Base-by-base conservation (phyloP, 805 yeast genomes). In the Myxozyma lipomycoides region DNA sequence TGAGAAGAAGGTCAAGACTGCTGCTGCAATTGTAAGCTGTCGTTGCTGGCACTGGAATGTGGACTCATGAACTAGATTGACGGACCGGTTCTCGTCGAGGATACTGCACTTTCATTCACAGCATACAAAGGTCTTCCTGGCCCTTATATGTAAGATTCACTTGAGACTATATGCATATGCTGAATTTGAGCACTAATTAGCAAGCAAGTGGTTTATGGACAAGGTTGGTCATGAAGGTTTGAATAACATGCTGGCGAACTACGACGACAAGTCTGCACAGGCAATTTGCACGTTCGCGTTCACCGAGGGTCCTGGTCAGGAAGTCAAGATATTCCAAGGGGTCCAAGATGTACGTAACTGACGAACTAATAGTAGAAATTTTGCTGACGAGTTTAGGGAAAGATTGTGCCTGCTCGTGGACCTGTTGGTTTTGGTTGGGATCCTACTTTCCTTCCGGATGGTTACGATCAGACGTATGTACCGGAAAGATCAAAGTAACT, bases 271-370 rank as follows among this genome's bases (percentile, higher is more conserved):
- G 65, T 69, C 81, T 2, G 98, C 96, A 4, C 77, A 79, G 53
- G 96, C 98, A 1, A 79, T 88, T 45, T 87, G 96, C 61, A 90
- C 98, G 0, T 87, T 91, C 64, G 98, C 95, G 0, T 93, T 78
- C 73, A 83, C 95, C 61, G 91, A 77, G 51, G 90, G 89, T 0
- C 86, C 95, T 1, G 95, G 82, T 4, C 51, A 72, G 38, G 83
- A 80, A 51, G 88, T 83, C n/a, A 67, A 76, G 56, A 71, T 88
- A 42, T 90, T 93, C 69, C 91, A 86, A 67, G 99, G 98, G 5
- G 42, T 55, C 34, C 59, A 55, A 32, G 47, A 47, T 12, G 56
- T 52, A 45, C 5, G 52, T 44, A n/a, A 17, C 25, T 40, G 15
- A 3, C 19, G 15, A 7, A 10, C 25, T 34, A 26, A 4, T 6